These are phyloP conservation scores for Graphilbum ipis-grandicollis DNA, from an alignment of 2,329 filamentous ascomycete genomes.

Conservation along the genomic window DNA sequence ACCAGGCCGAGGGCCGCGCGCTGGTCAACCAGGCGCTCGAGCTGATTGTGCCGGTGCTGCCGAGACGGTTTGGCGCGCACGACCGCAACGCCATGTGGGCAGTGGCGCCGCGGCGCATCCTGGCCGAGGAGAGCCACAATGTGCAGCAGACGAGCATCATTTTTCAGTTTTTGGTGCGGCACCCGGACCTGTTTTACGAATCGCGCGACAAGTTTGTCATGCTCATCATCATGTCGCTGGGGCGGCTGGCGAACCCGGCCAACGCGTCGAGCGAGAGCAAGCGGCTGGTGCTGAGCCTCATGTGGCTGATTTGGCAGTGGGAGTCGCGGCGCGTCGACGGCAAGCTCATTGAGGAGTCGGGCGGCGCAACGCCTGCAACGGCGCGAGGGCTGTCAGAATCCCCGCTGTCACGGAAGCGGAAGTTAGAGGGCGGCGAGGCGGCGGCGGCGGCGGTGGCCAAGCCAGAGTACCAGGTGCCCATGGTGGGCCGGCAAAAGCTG, in stretches of 20 bases:
- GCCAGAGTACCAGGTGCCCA: conserved; percentile 50
- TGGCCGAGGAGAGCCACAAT: conserved; percentile 89
- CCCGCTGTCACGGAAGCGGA: conserved; percentile 58
- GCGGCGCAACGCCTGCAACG: background rate
- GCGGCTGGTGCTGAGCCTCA: conserved; percentile 77
- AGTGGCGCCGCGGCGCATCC: conserved; percentile 71
- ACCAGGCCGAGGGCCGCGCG: conserved; percentile 84
- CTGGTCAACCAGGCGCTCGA: conserved; percentile 90
- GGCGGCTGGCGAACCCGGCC: conserved; percentile 70
- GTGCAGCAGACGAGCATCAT: conserved; percentile 92
- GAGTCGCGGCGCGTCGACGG: conserved; percentile 67
- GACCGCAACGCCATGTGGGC: conserved; percentile 77
- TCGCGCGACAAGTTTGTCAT: conserved; percentile 80
- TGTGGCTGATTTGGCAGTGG: conserved; percentile 84
- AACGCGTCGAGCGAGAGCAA: conserved; percentile 83
- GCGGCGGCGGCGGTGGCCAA: conserved; percentile 21
- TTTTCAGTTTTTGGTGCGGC: conserved; percentile 87
- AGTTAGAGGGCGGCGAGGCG: conserved; percentile 46
- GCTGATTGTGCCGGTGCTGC: conserved; percentile 83
- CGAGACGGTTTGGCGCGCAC: conserved; percentile 59
- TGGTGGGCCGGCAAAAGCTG: conserved; percentile 56
- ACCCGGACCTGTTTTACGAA: conserved; percentile 88
- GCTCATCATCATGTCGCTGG: conserved; percentile 72
- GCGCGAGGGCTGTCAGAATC: conserved; percentile 41
- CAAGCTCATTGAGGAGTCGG: conserved; percentile 15